Conservation (phyloP, 257 asterid genomes). For the Sherardia arvensis region DNA sequence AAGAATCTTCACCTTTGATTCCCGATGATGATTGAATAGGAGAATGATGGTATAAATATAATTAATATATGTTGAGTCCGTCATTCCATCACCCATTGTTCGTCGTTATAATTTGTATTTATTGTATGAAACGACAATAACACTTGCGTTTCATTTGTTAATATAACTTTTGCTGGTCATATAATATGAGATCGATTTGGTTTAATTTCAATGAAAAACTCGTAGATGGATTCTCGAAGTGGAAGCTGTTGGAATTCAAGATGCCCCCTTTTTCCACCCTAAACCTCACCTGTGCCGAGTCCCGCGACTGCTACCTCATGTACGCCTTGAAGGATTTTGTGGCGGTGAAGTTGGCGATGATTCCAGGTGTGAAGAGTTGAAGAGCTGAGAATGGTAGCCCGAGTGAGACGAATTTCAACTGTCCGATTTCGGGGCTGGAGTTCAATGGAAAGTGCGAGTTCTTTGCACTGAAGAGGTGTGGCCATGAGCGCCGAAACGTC, state of each 20-base stretch:
- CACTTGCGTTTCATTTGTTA: too few species aligned
- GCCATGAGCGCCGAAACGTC: conserved; percentile 87
- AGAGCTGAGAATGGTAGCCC: conserved; percentile 16
- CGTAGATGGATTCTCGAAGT: conserved; percentile 41
- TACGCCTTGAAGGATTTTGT: conserved; percentile 96
- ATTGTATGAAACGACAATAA: too few species aligned
- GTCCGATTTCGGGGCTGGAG: conserved; percentile 71
- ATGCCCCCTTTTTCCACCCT: conserved; percentile 54
- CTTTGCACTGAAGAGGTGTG: conserved; percentile 56
- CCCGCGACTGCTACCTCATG: conserved; percentile 86
- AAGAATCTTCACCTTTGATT: too few species aligned
- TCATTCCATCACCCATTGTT: too few species aligned
- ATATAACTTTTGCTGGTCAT: too few species aligned
- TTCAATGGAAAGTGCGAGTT: conserved; percentile 75
- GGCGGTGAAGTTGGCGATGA: conserved; percentile 41
- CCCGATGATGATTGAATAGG: too few species aligned
- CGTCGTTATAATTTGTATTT: too few species aligned
- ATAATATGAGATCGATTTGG: conserved; percentile 29
- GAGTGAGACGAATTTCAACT: conserved; percentile 41
- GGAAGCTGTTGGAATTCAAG: conserved; percentile 16
- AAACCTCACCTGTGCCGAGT: conserved; percentile 76
- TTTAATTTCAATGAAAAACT: conserved; percentile 55
- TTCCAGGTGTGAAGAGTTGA: conserved; percentile 32
- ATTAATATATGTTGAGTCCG: too few species aligned
- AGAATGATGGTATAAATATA: too few species aligned